These are phyloP conservation scores for Trametes versicolor DNA, from an alignment of 1,284 basidiomycete genomes.

Conservation along the genomic window DNA sequence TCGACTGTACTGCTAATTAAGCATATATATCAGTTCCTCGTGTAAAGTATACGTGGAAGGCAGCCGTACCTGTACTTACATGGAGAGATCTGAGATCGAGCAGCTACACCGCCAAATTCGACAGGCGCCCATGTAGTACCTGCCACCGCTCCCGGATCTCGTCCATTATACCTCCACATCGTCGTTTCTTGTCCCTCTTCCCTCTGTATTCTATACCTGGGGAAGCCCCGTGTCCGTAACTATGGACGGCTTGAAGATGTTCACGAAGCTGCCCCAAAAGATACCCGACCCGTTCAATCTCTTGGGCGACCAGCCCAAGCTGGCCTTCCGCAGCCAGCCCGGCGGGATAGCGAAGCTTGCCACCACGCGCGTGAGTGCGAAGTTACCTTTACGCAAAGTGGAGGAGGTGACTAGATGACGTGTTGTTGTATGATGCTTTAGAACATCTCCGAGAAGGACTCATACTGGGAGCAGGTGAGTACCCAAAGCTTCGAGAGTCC, in stretches of 20 bases:
- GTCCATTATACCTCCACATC: not conserved
- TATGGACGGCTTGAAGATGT: constrained; percentile 42
- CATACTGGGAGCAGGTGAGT: constrained; percentile 87
- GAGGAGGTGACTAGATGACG: not conserved
- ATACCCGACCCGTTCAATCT: constrained; percentile 82
- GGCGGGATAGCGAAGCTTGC: constrained; percentile 82
- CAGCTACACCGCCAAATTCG: not conserved
- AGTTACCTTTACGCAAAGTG: too few relatives aligned
- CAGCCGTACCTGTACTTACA: too few relatives aligned
- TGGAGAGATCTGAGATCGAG: not conserved
- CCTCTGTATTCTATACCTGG: not conserved
- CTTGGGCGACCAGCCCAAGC: constrained; percentile 87
- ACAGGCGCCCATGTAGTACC: not conserved
- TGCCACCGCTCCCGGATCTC: not conserved
- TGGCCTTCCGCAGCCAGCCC: constrained; percentile 85
- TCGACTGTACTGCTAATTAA: too few relatives aligned
- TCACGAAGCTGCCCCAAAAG: constrained; percentile 71
- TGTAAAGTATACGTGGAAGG: too few relatives aligned
- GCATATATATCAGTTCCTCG: too few relatives aligned
- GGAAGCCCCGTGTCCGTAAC: not conserved
- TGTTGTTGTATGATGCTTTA: constrained; percentile 43
- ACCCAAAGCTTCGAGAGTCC: not conserved
- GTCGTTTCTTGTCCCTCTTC: not conserved
- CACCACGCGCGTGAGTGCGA: constrained; percentile 68
- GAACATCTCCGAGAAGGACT: constrained; percentile 79